Evolutionary conservation across 768 basidiomycete species (phyloP), one percentile per base, ranked within the genome.

Genomic region (Mycena haematopus): DNA sequence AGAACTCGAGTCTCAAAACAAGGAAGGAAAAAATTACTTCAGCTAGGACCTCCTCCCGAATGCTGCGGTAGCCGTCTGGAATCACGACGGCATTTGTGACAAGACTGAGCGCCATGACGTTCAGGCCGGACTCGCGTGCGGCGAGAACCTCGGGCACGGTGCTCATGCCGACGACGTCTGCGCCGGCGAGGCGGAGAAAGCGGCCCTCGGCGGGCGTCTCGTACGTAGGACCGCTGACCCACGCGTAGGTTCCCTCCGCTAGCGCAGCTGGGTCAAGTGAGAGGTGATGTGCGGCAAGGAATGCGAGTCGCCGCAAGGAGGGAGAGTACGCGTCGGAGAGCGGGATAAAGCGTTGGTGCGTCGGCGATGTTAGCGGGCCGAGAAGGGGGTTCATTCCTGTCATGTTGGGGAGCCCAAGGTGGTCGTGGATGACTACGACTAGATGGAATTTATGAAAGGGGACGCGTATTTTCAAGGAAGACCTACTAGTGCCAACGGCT

Each of bases 91-190:
- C 81, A 76, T 96, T 96, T 27, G 93, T 95, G 27, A 94, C 91
- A 58, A 96, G 81, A 67, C 91, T 94, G 45, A 96, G 77, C 5
- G 91, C 93, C 75, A 91, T 79, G 54, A 91, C 86, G 56, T 91
- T 83, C 58, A 96, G 67, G 0, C 88, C 90, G 70, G 88, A 90
- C 71, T 93, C 87, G 51, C 86, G 76, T 10, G 90, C 94, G 0
- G 86, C 90, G 24, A 95, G 78, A 25, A 96, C 94, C 75, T 96
- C 94, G 0, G 93, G 94, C 17, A 95, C 85, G 0, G 95, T 96
- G 67, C 91, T 93, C 94, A 96, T 96, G 2, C 94, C 94, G 2
- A 95, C 94, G n/a, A 95, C 90, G 68, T 93, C 92, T 1, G 90
- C 94, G 3, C 94, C 94, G 0, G 85, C 86, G 9, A 77, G 75